phyloP scores from a whole-genome alignment of 176 grass and related monocot species.

The Eragrostis curvula region DNA sequence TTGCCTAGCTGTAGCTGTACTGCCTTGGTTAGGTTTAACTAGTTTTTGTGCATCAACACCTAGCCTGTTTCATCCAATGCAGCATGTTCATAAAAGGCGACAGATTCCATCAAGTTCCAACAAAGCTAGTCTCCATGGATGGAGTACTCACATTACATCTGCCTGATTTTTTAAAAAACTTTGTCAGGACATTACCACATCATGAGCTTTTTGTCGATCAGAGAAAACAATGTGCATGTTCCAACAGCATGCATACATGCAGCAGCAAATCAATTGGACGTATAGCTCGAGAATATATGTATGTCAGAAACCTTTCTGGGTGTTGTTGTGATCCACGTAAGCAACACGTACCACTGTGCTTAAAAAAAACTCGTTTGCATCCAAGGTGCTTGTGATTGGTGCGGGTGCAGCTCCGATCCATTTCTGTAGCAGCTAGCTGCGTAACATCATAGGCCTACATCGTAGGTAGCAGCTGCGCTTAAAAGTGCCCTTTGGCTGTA shows the following conservation, averaged over 20 bases:
- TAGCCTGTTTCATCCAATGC: slow-evolving; percentile 38
- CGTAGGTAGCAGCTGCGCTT: not conserved
- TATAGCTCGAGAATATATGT: not conserved
- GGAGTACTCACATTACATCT: slow-evolving; percentile 11
- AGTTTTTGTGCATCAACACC: slow-evolving; percentile 24
- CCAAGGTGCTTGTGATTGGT: not conserved
- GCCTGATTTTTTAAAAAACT: not conserved
- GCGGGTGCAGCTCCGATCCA: not conserved
- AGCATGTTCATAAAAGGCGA: slow-evolving; percentile 38
- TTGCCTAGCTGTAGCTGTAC: slow-evolving; percentile 12
- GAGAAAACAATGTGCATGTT: slow-evolving; percentile 1
- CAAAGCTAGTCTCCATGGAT: slow-evolving; percentile 17
- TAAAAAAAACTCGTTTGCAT: not conserved
- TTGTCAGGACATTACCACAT: slow-evolving; percentile 25
- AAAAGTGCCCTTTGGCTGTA: not conserved
- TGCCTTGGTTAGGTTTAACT: slow-evolving; percentile 8
- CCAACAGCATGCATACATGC: slow-evolving; percentile 8
- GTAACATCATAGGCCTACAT: slow-evolving; percentile 12
- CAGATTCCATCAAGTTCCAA: slow-evolving; percentile 53
- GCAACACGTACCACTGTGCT: not conserved
- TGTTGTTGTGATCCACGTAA: slow-evolving; percentile 26
- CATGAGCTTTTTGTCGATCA: slow-evolving; percentile 33
- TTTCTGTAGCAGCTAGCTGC: slow-evolving; percentile 11
- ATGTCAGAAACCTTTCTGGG: not conserved
- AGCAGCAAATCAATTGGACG: not conserved